Base-by-base conservation (phyloP, 306 rosid species). In the Cucumis sativus region DNA sequence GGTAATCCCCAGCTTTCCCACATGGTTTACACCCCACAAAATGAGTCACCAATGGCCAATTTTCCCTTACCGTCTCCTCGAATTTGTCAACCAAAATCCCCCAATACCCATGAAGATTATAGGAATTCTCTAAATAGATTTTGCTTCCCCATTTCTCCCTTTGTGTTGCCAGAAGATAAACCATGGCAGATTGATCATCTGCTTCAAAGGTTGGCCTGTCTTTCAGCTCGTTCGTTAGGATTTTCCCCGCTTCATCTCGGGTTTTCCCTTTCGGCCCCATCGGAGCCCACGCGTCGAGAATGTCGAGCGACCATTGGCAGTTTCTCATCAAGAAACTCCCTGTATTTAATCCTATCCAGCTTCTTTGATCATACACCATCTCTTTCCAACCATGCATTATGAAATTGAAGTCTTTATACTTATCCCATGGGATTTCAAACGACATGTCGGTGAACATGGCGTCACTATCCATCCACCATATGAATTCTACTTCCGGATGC, bases 391-490 rank as follows among this genome's bases (percentile, higher is more conserved):
- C 98, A 68, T 90, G 98, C 91, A 90, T 72, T 20, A 92, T 91
- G 15, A 92, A 82, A 49, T 92, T 92, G 75, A 80, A 80, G 2
- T 86, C 90, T 60, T 77, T 86, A 63, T 92, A 92, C 59, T 90
- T 78, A 35, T 87, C 93, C 97, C 97, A 92, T 0, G 96, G 97
- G 7, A 92, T 84, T 79, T 88, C 96, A 58, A 92, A 92, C 6
- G 86, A 89, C 97, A 92, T 92, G 81, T 92, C 93, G 0, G 96
- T 90, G 82, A 90, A 92, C 97, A 92, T 90, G 1, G 97, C 97
- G 66, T 92, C 97, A 75, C 92, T 87, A 74, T 92, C 97, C 97
- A 92, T 92, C 97, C 97, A 92, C 97, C 97, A 92, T 0, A 92
- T 39, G 25, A 92, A 92, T 80, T 92, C 97, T 7, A 90, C 81